Evolutionary conservation across 148 eudicot genomes (phyloP).

Genomic region (Amaranthus hypochondriacus): DNA sequence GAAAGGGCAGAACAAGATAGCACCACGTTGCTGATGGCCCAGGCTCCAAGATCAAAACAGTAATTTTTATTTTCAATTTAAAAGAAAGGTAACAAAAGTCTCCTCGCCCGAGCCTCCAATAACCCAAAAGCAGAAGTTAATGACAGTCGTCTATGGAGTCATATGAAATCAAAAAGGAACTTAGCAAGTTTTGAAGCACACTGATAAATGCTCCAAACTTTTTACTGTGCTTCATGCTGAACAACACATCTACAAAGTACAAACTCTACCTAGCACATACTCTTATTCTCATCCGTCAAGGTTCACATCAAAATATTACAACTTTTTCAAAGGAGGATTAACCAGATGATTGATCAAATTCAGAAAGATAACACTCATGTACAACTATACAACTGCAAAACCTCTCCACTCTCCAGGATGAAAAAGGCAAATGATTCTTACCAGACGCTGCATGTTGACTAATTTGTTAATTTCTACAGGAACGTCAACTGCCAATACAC

Average conservation of each 20-base stretch:
- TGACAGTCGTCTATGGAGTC: background rate
- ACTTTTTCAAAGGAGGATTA: background rate
- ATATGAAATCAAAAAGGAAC: background rate
- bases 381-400: background rate
- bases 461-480: constrained; percentile 87
- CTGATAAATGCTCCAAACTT: background rate
- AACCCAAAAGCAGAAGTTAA: background rate
- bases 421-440: constrained; percentile 44
- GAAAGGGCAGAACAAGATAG: background rate
- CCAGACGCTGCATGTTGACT: constrained; percentile 88
- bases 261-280: background rate
- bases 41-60: too few relatives aligned
- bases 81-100: background rate
- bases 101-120: background rate
- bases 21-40: too few relatives aligned
- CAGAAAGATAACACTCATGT: background rate
- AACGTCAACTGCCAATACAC: constrained; percentile 58
- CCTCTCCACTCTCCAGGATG: constrained; percentile 1
- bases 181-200: background rate
- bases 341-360: background rate
- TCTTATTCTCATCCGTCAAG: constrained; percentile 3
- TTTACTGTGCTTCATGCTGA: background rate
- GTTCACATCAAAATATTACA: background rate
- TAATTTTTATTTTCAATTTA: too few relatives aligned
- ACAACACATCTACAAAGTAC: background rate